Percentiles rank a stretch among this genome's conserved stretches.
Conservation (phyloP, 1,284 basidiomycete species). For the Volvariella surrecta region DNA sequence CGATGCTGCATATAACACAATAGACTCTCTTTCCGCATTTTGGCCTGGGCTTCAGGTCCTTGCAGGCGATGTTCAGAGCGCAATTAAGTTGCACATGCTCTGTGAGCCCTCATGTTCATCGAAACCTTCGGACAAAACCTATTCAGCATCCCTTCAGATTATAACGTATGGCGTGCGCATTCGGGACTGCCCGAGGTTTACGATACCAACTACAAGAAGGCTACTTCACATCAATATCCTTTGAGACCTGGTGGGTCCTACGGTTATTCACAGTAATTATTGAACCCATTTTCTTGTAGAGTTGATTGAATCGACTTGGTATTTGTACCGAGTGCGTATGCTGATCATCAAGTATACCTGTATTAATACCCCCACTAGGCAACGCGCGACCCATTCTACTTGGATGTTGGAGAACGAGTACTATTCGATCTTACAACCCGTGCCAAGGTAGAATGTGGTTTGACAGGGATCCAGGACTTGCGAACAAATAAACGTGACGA, state of each 20-base stretch:
- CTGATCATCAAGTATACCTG: no score
- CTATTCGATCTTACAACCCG: conserved; percentile 68
- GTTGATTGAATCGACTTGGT: conserved; percentile 92
- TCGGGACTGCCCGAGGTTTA: conserved; percentile 87
- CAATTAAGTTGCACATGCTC: conserved; percentile 78
- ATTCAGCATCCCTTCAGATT: conserved; percentile 42
- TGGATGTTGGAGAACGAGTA: conserved; percentile 82
- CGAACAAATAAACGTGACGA: conserved; percentile 77
- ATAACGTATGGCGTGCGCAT: conserved; percentile 83
- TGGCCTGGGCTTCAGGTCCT: conserved; percentile 88
- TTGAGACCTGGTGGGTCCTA: conserved; percentile 57
- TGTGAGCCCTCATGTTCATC: conserved; percentile 40
- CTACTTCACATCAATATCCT: conserved; percentile 79
- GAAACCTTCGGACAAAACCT: conserved; percentile 1
- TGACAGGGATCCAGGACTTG: conserved; percentile 76
- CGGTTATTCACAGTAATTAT: conserved; percentile 1
- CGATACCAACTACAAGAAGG: conserved; percentile 65
- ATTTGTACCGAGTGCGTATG: conserved; percentile 79
- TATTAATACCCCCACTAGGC: conserved; percentile 42
- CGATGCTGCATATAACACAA: conserved; percentile 54
- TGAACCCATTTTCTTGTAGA: conserved; percentile 39
- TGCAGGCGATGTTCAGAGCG: conserved; percentile 83
- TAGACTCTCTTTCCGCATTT: conserved; percentile 84
- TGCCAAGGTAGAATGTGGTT: conserved; percentile 77
- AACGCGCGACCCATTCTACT: conserved; percentile 85